A percentile compares a stretch with the other conserved stretches of the same genome.
Conservation (phyloP, 1,284 basidiomycete genomes). For the Puccinia hordei region DNA sequence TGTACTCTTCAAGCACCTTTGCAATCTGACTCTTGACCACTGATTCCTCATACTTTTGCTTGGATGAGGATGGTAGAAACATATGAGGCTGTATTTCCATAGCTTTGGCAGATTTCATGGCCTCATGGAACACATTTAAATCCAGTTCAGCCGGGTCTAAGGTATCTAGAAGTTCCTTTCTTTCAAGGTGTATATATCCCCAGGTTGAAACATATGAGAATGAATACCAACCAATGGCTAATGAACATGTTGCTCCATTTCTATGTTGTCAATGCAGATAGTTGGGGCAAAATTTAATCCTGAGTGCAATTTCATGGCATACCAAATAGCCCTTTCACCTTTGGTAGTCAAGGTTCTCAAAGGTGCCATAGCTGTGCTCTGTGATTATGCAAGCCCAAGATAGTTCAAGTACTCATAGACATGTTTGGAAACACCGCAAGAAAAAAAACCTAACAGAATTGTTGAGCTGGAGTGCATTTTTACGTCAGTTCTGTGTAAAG, state of each 20-base stretch:
- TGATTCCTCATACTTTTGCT: neutral
- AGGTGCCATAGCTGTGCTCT: neutral
- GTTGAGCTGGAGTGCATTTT: constrained; percentile 9
- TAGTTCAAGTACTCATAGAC: neutral
- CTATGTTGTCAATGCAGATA: constrained; percentile 19
- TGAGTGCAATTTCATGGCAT: neutral
- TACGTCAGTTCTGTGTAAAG: neutral
- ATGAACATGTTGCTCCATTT: neutral
- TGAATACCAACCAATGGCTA: neutral
- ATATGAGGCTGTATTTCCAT: neutral
- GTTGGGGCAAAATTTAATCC: neutral
- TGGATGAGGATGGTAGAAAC: neutral
- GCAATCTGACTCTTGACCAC: constrained; percentile 15
- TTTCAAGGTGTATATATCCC: neutral
- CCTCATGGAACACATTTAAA: neutral
- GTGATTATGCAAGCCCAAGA: neutral
- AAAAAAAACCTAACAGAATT: neutral
- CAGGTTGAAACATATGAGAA: neutral
- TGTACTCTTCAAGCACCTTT: neutral
- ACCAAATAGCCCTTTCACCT: neutral
- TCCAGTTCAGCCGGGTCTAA: neutral
- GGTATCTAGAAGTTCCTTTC: neutral
- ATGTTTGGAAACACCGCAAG: neutral
- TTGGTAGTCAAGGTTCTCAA: neutral
- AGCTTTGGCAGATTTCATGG: neutral